Percentiles rank a stretch among this genome's conserved stretches.
Conservation (phyloP, 108 stramenopile genomes). For the Conticribra weissflogii region DNA sequence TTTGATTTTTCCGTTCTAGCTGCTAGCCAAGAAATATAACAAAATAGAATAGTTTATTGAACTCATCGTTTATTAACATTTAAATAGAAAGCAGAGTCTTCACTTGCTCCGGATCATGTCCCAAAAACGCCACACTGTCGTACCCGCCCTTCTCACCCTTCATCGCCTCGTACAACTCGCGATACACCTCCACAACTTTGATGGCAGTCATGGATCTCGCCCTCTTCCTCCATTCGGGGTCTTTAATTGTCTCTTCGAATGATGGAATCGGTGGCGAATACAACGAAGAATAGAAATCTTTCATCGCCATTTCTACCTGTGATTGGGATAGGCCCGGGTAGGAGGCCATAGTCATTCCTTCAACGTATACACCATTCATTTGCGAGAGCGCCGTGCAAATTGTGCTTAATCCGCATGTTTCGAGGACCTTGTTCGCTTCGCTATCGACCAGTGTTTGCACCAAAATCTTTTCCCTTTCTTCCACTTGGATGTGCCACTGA, state of each 20-base stretch:
- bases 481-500: conserved; percentile 51
- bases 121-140: conserved; percentile 74
- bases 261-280: conserved; percentile 83
- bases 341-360: conserved; percentile 74
- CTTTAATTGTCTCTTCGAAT: conserved; percentile 78
- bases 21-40: no score
- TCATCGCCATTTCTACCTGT: conserved; percentile 66
- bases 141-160: conserved; percentile 74
- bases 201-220: conserved; percentile 71
- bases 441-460: conserved; percentile 65
- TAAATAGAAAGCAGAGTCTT: conserved; percentile 61
- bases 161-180: conserved; percentile 59
- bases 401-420: conserved; percentile 68
- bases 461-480: conserved; percentile 60
- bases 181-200: conserved; percentile 61
- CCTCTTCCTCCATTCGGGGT: conserved; percentile 73
- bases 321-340: conserved; percentile 77
- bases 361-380: conserved; percentile 62
- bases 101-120: conserved; percentile 77
- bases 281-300: conserved; percentile 80
- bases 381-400: conserved; percentile 49
- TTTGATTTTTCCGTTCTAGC: no score
- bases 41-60: no score
- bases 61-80: no score
- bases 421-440: conserved; percentile 67